A percentile compares a stretch with the other conserved stretches of the same genome.
Evolutionary conservation across 2,329 filamentous ascomycete species (phyloP).

Genomic region (Pseudocercospora eumusae): DNA sequence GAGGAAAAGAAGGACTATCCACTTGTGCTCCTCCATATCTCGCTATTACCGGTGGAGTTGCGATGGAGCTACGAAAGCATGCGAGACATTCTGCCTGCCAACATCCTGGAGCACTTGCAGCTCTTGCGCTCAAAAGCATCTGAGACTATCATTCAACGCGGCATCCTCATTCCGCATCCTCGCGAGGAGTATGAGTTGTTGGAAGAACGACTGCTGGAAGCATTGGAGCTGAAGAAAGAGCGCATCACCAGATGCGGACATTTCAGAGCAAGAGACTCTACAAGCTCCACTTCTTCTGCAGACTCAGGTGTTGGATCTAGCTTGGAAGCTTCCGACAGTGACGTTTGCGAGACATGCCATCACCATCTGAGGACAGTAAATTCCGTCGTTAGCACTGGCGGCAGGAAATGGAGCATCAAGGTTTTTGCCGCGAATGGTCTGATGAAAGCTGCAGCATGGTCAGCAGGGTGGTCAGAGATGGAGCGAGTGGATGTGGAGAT

Average conservation of each 20-base stretch:
- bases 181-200: constrained; percentile 78
- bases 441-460: constrained; percentile 90
- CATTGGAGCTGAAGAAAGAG: constrained; percentile 69
- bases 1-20: constrained; percentile 48
- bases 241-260: constrained; percentile 75
- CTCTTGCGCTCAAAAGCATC: constrained; percentile 69
- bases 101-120: constrained; percentile 62
- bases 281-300: constrained; percentile 45
- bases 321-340: constrained; percentile 27
- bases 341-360: constrained; percentile 40
- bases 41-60: constrained; percentile 69
- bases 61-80: constrained; percentile 57
- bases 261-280: constrained; percentile 65
- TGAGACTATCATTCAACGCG: constrained; percentile 72
- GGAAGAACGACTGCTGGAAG: constrained; percentile 74
- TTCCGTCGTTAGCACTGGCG: constrained; percentile 41
- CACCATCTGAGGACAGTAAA: constrained; percentile 42
- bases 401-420: constrained; percentile 72
- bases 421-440: constrained; percentile 94
- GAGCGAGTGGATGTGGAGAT: constrained; percentile 96
- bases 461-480: constrained; percentile 95
- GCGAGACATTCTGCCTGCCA: constrained; percentile 53
- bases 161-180: constrained; percentile 73
- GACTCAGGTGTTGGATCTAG: constrained; percentile 39
- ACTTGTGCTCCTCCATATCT: constrained; percentile 75